Evolutionary conservation across 371 early-diverging fungal species (phyloP).

Genomic region (Capniomyces stellatus): DNA sequence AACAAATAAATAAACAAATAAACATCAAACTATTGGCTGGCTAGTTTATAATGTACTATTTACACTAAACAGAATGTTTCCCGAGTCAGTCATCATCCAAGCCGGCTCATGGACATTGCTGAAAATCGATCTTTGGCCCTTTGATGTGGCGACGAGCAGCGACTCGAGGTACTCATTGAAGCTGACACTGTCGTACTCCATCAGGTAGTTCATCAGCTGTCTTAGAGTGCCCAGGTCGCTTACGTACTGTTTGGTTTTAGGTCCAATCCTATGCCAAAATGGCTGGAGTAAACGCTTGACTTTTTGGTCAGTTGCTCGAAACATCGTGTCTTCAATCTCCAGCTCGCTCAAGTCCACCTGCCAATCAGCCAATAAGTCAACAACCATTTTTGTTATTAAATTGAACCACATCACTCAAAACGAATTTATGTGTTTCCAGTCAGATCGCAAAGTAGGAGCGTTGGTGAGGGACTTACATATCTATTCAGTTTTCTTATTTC

Average conservation of each 20-base stretch:
- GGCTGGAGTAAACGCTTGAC: conserved; percentile 61
- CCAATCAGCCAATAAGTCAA: not conserved
- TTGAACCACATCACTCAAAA: no score
- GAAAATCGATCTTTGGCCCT: conserved; percentile 13
- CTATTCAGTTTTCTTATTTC: conserved; percentile 55
- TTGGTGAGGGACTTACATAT: conserved; percentile 28
- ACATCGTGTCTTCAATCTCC: conserved; percentile 69
- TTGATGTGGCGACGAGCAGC: conserved; percentile 35
- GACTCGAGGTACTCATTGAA: conserved; percentile 74
- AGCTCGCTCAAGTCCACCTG: conserved; percentile 61
- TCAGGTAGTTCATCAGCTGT: conserved; percentile 46
- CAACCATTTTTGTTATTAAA: conserved; percentile 3
- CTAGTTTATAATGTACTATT: not conserved
- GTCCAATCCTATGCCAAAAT: conserved; percentile 69
- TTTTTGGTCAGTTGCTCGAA: conserved; percentile 57
- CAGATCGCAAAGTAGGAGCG: no score
- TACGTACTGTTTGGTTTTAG: conserved; percentile 54
- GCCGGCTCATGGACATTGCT: conserved; percentile 25
- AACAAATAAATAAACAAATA: no score
- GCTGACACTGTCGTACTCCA: conserved; percentile 72
- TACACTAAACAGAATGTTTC: conserved; percentile 30
- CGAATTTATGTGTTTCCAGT: no score
- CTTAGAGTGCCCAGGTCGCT: conserved; percentile 54
- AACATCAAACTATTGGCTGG: no score
- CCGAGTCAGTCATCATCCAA: conserved; percentile 79